Conservation (phyloP, 1,284 basidiomycete species). For the Ceratobasidium sp. region DNA sequence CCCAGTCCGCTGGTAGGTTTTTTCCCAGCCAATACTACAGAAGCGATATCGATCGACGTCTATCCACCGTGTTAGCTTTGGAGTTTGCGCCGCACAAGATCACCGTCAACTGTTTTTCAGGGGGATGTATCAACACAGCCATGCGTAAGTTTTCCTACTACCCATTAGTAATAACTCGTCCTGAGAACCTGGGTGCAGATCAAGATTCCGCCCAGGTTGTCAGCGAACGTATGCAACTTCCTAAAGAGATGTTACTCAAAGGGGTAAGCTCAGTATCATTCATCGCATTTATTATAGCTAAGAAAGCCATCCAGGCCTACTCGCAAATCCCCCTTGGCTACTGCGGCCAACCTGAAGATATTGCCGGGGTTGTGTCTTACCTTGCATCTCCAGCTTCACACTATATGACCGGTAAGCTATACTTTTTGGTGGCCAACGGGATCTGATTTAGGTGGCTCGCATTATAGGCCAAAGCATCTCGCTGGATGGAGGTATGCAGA, state of each 20-base stretch:
- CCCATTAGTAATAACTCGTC: not conserved
- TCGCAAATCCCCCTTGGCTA: slow-evolving; percentile 46
- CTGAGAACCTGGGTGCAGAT: slow-evolving; percentile 21
- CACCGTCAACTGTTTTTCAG: slow-evolving; percentile 53
- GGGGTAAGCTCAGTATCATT: slow-evolving; percentile 14
- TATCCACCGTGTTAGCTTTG: slow-evolving; percentile 38
- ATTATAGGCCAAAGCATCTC: slow-evolving; percentile 33
- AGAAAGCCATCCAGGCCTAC: slow-evolving; percentile 10
- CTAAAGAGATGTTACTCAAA: slow-evolving; percentile 44
- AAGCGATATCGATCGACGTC: not conserved
- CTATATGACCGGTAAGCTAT: slow-evolving; percentile 53
- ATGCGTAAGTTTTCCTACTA: slow-evolving; percentile 48
- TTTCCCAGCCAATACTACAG: not conserved
- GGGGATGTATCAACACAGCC: slow-evolving; percentile 51
- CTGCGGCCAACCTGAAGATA: slow-evolving; percentile 51
- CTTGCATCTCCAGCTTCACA: slow-evolving; percentile 52
- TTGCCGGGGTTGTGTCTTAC: slow-evolving; percentile 53
- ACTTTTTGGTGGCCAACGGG: slow-evolving; percentile 44
- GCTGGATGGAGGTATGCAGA: slow-evolving; percentile 36
- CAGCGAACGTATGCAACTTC: slow-evolving; percentile 37
- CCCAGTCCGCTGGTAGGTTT: slow-evolving; percentile 48
- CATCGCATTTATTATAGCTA: not conserved
- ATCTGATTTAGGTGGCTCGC: not conserved
- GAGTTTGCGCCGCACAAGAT: slow-evolving; percentile 52
- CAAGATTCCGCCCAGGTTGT: slow-evolving; percentile 24